Conservation (phyloP, 2,329 filamentous ascomycete genomes). For the Camillea tinctor region DNA sequence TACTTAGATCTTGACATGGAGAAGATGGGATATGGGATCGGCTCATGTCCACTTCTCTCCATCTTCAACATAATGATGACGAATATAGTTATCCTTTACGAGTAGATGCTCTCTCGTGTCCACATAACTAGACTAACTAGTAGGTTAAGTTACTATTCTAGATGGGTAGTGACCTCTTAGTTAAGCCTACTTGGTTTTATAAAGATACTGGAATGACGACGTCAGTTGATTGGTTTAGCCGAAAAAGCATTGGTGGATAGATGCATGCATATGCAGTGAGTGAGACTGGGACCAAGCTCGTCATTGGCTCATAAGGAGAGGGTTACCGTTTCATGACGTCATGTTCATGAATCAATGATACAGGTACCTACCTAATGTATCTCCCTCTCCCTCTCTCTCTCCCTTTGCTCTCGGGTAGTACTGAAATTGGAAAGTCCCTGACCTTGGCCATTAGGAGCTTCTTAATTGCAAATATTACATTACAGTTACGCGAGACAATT, state of each 20-base stretch:
- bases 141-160: too few species aligned
- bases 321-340: not conserved
- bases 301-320: not conserved
- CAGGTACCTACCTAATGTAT: not conserved
- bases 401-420: not conserved
- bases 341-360: not conserved
- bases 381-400: too few species aligned
- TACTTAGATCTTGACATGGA: not conserved
- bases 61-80: not conserved
- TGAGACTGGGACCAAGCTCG: not conserved
- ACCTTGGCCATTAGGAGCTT: not conserved
- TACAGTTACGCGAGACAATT: not conserved
- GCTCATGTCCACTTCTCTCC: too few species aligned
- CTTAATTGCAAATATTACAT: not conserved
- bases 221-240: not conserved
- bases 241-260: not conserved
- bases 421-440: too few species aligned
- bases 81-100: not conserved
- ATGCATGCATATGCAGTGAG: not conserved
- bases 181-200: too few species aligned
- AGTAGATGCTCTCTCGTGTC: not conserved
- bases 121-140: not conserved
- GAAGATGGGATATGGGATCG: not conserved
- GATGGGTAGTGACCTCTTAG: too few species aligned
- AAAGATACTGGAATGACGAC: not conserved